Evolutionary conservation across 305 asterid genomes (phyloP), one percentile per base, ranked within the genome.

Genomic region (Fraxinus albicans): DNA sequence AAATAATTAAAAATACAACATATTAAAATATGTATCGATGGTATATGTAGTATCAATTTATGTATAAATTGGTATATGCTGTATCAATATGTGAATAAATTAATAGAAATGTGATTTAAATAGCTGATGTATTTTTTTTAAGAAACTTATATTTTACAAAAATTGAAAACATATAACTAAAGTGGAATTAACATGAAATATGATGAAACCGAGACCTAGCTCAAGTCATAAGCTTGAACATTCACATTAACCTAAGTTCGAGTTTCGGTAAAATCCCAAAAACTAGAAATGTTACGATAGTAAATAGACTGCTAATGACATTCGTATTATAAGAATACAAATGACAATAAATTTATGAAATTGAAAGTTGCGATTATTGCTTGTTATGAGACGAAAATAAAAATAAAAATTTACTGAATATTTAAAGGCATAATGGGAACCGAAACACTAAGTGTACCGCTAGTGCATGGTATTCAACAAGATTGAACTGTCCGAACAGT

Each of bases 341-440:
- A 5, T 1, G 23, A 19, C 65, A 53, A 17, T 7, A 21, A 23
- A 8, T 23, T 21, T 2, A 60, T 60, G 72, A 19, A 21, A 60
- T 60, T 60, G 73, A 65, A 25, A 25, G 29, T 65, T 21, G 34
- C 29, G 73, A 23, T 25, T 25, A 77, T 33, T 67, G 40, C 44
- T 40, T 77, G 19, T 19, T 23, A 10, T 3, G 34, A 76, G 25
- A 47, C 47, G 12, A 80, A 50, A 50, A 80, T 38, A 58, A 33
- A 72, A 19, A 85, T 44, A 25, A 73, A 38, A 73, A 80, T 60
- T 70, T 78, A 50, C 50, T 73, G 79, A 47, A 84, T 36, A 55
- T 74, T 47, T 78, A 78, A 84, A 84, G 40, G 38, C 83, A 78
- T 73, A 84, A 78, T 25, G 82, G 40, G n/a, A 81, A 42, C 23